Conservation (phyloP, 352 stramenopile species). For the Globisporangium splendens region DNA sequence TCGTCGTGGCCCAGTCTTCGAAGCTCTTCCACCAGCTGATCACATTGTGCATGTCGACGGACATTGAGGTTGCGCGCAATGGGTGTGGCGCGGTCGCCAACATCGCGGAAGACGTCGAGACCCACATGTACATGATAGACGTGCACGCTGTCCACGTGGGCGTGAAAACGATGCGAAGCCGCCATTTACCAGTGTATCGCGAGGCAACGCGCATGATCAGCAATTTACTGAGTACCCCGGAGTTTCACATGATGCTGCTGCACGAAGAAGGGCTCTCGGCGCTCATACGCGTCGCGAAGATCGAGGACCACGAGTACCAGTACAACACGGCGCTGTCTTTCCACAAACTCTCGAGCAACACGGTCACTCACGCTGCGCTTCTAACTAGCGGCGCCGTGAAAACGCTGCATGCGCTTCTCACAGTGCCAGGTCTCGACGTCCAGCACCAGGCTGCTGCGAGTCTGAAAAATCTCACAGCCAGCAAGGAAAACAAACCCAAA, state of each 20-base stretch:
- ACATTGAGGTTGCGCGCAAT: constrained; percentile 91
- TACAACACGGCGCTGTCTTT: constrained; percentile 88
- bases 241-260: constrained; percentile 81
- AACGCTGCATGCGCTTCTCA: constrained; percentile 72
- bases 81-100: constrained; percentile 91
- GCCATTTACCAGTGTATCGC: constrained; percentile 88
- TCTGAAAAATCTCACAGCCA: constrained; percentile 90
- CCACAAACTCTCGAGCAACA: constrained; percentile 86
- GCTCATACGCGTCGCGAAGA: constrained; percentile 84
- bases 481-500: constrained; percentile 88
- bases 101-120: constrained; percentile 79
- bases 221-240: constrained; percentile 86
- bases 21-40: constrained; percentile 66
- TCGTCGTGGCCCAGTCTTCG: constrained; percentile 44
- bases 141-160: constrained; percentile 86
- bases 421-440: constrained; percentile 65
- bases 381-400: constrained; percentile 54
- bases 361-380: constrained; percentile 61
- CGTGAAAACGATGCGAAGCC: constrained; percentile 85
- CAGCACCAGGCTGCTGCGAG: constrained; percentile 87
- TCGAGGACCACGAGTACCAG: constrained; percentile 89
- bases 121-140: constrained; percentile 84
- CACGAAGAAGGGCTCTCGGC: constrained; percentile 82
- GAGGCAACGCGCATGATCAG: constrained; percentile 88
- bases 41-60: constrained; percentile 65